Conservation (phyloP, 164 flowering plant genomes). For the Vitis vinifera region ASM3070453v1 NC_081808.1:21886501-21887000, state of each 20-base stretch:
- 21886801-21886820: conserved; percentile 38
- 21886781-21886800: conserved; percentile 63
- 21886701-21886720: neutral
- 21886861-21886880: conserved; percentile 70
- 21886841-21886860: conserved; percentile 61
- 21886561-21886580: conserved; percentile 9
- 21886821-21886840: conserved; percentile 60
- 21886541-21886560: neutral
- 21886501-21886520: conserved; percentile 20
- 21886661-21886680: conserved; percentile 14
- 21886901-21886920: conserved; percentile 64
- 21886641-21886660: conserved; percentile 16
- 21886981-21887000: conserved; percentile 88
- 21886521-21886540: neutral
- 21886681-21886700: neutral
- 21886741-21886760: conserved; percentile 1
- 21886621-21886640: conserved; percentile 22
- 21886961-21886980: conserved; percentile 85
- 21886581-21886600: neutral
- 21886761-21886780: conserved; percentile 29
- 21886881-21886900: conserved; percentile 51
- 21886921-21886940: conserved; percentile 33
- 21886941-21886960: conserved; percentile 44
- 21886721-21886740: neutral
- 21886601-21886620: conserved; percentile 29